Conservation (phyloP, 495 filamentous ascomycete species). For the Cenococcum geophilum region DNA sequence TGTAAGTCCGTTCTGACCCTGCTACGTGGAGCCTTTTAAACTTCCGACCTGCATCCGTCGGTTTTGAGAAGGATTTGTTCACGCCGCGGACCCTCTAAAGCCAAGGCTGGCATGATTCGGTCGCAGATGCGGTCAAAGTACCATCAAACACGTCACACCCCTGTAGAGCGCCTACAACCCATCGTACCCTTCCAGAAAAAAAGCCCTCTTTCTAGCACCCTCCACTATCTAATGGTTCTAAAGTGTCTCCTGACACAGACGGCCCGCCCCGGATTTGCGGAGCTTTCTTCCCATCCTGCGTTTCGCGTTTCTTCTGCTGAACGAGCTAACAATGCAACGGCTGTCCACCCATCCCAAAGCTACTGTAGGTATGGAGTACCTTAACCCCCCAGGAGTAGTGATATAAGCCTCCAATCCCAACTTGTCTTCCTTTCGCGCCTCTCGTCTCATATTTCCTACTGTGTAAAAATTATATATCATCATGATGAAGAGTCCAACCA, state of each 20-base stretch:
- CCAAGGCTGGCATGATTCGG: constrained; percentile 5
- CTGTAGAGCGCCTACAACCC: constrained; percentile 1
- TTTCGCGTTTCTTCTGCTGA: constrained; percentile 1
- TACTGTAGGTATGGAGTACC: background rate
- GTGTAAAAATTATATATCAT: background rate
- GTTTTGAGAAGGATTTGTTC: constrained; percentile 1
- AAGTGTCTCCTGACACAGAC: constrained; percentile 1
- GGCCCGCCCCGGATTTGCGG: constrained; percentile 5
- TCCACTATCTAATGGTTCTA: constrained; percentile 1
- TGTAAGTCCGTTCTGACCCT: constrained; percentile 2
- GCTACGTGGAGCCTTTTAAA: constrained; percentile 7
- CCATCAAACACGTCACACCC: constrained; percentile 6
- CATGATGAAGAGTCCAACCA: background rate
- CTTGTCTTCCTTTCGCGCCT: background rate
- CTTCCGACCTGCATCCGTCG: constrained; percentile 5
- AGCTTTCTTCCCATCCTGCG: background rate
- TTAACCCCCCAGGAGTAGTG: background rate
- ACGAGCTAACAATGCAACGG: too few relatives aligned
- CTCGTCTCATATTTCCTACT: too few relatives aligned
- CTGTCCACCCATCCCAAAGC: background rate
- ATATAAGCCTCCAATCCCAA: constrained; percentile 1
- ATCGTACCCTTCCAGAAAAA: background rate
- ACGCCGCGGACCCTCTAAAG: background rate
- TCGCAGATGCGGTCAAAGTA: constrained; percentile 5
- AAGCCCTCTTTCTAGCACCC: background rate